Evolutionary conservation across 352 stramenopile species (phyloP), one percentile per base, ranked within the genome.

Genomic region (Thraustochytrium sp.): DNA sequence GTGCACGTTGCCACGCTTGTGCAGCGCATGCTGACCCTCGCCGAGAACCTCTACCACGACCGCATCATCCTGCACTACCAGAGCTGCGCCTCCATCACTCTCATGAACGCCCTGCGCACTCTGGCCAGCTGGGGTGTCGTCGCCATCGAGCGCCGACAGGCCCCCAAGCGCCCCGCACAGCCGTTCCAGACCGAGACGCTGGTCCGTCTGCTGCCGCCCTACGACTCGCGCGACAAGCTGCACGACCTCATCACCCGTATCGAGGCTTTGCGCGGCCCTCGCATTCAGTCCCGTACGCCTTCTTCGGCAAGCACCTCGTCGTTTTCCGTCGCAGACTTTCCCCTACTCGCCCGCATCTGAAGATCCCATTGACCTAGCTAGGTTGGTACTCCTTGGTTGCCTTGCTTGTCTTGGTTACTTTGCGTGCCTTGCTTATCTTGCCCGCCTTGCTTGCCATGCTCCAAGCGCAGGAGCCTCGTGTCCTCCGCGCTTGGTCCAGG

Each of bases 11-110:
- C 42, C 34, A 77, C 42, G 34, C 46, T 77, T 8, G 26, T 77
- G 9, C 65, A 77, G 65, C 65, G 65, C 46, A 77, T 77, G 65
- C 42, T 55, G 23, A 62, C 49, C 29, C 4, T 77, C 26, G 65
- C 65, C 4, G 65, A 77, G 64, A 77, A 91, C 86, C 93, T 94
- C 89, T 94, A 94, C 86, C 91, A 94, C 78, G 91, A 94, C 73
- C 91, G 90, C 49, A 86, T 94, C 61, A 92, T 94, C 78, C 89
- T 89, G 61, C 93, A 93, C 80, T 94, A 94, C 85, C 90, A 94
- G 82, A 93, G 90, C 73, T 94, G 91, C 77, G 93, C 91, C 48
- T 88, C 92, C 26, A 90, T 93, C 85, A 94, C 91, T 53, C 86
- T 94, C 59, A 89, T 93, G 82, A 94, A 94, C 63, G 91, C 91